Base-by-base conservation (phyloP, 1,284 basidiomycete genomes). In the Ceratorhiza oryzae-sativae region DNA sequence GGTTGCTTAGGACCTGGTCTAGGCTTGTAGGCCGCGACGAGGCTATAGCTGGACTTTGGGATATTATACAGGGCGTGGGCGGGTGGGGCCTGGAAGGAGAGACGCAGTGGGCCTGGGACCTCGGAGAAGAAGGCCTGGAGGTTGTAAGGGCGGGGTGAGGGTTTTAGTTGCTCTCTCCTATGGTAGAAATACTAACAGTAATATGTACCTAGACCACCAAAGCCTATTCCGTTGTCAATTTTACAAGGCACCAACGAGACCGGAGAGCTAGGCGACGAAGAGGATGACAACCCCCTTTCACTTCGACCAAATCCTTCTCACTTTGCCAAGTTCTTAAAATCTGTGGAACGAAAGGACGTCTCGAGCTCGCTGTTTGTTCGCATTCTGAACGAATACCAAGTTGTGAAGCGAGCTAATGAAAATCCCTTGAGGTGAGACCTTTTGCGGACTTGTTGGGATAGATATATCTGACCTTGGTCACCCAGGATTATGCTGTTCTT, bases 1-100 rank as follows among this genome's bases (percentile, higher is more conserved):
- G 86, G 8, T 78, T 93, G 23, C 80, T 95, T 34, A 78, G 82
- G 1, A 89, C 88, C 0, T 95, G 93, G 93, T 92, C 87, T 0
- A 86, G 89, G 74, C 84, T 92, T 2, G 84, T 88, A 0, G 82
- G 82, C 27, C 76, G 79, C 13, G 76, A 81, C 4, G 87, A 89
- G 70, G 91, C 85, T 1, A 77, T 87, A 20, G 80, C 82, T n/a
- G 83, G 84, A 0, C 76, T 94, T 1, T 90, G 88, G 89, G 79
- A 79, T 2, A 82, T 94, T 32, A 77, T 92, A 25, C 80, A 82
- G 49, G 85, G 83, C 6, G 83, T 87, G 71, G 84, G 84, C 23
- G 83, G 78, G 0, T 79, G 80, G 80, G 74, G 76, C 20, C 49
- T 61, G 56, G 45, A 74, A 75, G 46, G 72, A 71, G 39, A 75